These are phyloP conservation scores for Heterobasidion annosum DNA, from an alignment of 1,284 basidiomycete genomes.

Conservation along the genomic window DNA sequence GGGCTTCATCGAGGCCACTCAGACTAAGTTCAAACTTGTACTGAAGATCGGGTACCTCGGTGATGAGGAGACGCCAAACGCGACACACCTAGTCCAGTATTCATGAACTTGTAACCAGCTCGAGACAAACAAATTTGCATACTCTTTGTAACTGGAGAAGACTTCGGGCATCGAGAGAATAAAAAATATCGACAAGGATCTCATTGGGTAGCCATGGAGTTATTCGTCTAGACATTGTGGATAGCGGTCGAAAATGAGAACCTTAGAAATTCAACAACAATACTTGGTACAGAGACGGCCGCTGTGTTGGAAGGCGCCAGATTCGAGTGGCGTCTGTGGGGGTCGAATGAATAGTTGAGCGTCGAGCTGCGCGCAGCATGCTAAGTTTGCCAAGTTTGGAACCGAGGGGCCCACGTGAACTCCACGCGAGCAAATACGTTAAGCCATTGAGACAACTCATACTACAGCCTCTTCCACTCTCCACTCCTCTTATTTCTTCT, in stretches of 20 bases:
- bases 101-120: not conserved
- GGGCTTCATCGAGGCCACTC: not conserved
- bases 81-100: not conserved
- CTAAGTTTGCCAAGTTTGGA: too few species aligned
- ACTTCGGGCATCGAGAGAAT: not conserved
- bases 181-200: not conserved
- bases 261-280: too few species aligned
- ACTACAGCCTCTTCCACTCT: not conserved
- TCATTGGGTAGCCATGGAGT: not conserved
- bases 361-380: too few species aligned
- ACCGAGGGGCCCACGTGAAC: too few species aligned
- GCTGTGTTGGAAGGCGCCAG: too few species aligned
- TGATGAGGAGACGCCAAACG: not conserved
- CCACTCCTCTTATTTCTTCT: not conserved
- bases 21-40: not conserved
- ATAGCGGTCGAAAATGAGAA: too few species aligned
- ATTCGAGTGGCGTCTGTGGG: too few species aligned
- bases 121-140: not conserved
- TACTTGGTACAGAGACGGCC: too few species aligned
- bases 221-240: not conserved
- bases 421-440: not conserved
- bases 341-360: too few species aligned
- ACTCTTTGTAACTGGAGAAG: not conserved
- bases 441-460: not conserved
- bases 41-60: not conserved